Conservation (phyloP, 176 grass and related monocot genomes). For the Oryza meyeriana region DNA sequence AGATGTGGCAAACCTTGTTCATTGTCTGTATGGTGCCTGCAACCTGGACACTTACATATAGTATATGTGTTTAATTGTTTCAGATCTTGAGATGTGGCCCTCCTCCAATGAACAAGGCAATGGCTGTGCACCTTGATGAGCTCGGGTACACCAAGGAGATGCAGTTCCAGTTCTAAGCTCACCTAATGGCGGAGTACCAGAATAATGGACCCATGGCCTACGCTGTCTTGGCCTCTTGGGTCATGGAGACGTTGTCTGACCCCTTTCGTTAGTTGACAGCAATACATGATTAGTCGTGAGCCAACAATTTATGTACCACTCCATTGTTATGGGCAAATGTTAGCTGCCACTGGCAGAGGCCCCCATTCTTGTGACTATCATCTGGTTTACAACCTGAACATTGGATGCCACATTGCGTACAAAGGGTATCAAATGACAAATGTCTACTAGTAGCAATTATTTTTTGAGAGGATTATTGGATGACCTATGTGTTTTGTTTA, state of each 20-base stretch:
- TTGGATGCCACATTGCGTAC: not conserved
- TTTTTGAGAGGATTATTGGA: not conserved
- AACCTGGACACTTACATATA: not conserved
- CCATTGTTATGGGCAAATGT: constrained; percentile 12
- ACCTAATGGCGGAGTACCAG: not conserved
- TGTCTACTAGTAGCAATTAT: too few species aligned
- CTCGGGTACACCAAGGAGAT: constrained; percentile 87
- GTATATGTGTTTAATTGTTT: not conserved
- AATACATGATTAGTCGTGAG: not conserved
- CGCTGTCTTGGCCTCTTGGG: not conserved
- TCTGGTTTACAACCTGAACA: constrained; percentile 18
- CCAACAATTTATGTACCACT: not conserved
- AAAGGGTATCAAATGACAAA: not conserved
- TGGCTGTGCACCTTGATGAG: constrained; percentile 76
- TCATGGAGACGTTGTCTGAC: not conserved
- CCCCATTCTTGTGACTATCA: not conserved
- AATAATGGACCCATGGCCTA: constrained; percentile 20
- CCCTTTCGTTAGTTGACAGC: constrained; percentile 11
- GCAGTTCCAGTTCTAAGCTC: constrained; percentile 89
- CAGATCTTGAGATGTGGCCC: constrained; percentile 93
- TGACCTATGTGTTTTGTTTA: not conserved
- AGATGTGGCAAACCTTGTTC: too few species aligned
- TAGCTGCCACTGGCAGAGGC: not conserved
- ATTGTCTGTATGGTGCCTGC: not conserved
- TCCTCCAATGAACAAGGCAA: constrained; percentile 99